A percentile compares a stretch with the other conserved stretches of the same genome.
Conservation (phyloP, 2,329 filamentous ascomycete genomes). For the Ilyonectria destructans region DNA sequence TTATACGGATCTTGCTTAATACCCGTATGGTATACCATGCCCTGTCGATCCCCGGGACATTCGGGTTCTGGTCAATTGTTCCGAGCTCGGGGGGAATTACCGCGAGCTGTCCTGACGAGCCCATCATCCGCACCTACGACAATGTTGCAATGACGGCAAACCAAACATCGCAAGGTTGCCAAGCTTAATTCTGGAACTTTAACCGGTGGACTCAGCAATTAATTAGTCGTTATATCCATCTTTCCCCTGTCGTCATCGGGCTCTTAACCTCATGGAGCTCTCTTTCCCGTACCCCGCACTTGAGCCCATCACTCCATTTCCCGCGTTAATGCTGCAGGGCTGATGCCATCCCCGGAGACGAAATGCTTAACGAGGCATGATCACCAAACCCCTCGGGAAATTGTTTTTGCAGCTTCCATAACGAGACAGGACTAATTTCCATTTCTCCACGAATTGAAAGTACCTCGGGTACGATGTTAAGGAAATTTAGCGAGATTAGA, state of each 20-base stretch:
- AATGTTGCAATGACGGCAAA: neutral
- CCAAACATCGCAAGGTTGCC: neutral
- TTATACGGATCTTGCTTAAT: neutral
- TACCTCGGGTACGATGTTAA: neutral
- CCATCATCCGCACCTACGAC: conserved; percentile 20
- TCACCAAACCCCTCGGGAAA: conserved; percentile 21
- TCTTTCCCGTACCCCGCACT: conserved; percentile 20
- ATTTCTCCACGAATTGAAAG: conserved; percentile 30
- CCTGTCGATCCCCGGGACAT: neutral
- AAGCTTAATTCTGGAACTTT: conserved; percentile 14
- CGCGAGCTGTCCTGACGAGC: conserved; percentile 18
- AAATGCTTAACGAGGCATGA: conserved; percentile 1
- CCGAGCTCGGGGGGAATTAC: conserved; percentile 22
- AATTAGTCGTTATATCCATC: conserved; percentile 5
- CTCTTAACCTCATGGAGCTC: conserved; percentile 12
- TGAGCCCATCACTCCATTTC: conserved; percentile 5
- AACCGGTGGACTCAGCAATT: conserved; percentile 12
- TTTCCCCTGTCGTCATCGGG: conserved; percentile 19
- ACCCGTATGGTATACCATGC: neutral
- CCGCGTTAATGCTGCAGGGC: neutral
- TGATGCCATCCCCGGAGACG: conserved; percentile 1
- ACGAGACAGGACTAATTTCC: neutral
- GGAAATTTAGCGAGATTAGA: too few species aligned
- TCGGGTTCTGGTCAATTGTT: conserved; percentile 1
- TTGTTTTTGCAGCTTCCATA: conserved; percentile 9